These are phyloP conservation scores for Erythrobasidium hasegawianum DNA, from an alignment of 1,284 basidiomycete species.

Conservation along the genomic window DNA sequence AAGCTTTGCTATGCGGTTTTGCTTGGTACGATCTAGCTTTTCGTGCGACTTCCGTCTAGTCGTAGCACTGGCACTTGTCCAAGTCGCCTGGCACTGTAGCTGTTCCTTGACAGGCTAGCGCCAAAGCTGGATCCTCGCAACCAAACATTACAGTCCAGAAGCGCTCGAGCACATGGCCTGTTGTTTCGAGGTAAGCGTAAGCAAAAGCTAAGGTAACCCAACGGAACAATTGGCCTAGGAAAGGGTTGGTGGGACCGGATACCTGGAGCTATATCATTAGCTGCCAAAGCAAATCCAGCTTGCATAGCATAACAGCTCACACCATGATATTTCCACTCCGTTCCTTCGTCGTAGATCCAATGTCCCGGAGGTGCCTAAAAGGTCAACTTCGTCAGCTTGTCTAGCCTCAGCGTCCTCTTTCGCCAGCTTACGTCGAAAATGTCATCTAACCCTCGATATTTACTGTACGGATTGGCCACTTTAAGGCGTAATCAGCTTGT, in stretches of 20 bases:
- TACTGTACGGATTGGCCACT: slow-evolving; percentile 41
- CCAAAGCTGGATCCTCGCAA: neutral
- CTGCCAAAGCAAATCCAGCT: neutral
- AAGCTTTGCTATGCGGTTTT: no score
- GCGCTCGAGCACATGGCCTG: slow-evolving; percentile 1
- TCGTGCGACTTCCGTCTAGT: no score
- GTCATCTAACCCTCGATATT: slow-evolving; percentile 37
- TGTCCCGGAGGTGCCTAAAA: slow-evolving; percentile 34
- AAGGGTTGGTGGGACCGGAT: slow-evolving; percentile 41
- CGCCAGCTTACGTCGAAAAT: slow-evolving; percentile 29
- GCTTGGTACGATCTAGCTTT: no score
- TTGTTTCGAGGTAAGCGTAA: neutral
- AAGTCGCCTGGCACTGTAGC: neutral
- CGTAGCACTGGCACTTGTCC: slow-evolving; percentile 2
- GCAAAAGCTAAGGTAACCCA: no score
- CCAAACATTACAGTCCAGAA: slow-evolving; percentile 4
- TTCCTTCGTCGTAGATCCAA: slow-evolving; percentile 43
- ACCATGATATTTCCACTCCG: slow-evolving; percentile 42
- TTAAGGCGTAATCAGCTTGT: no score
- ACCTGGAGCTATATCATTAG: neutral
- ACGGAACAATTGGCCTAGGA: slow-evolving; percentile 43
- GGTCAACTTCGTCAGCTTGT: neutral
- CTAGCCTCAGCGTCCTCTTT: neutral
- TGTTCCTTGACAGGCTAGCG: neutral
- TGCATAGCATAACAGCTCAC: slow-evolving; percentile 15